phyloP scores from a whole-genome alignment of 371 early-diverging fungal genomes.

The Mortierella polycephala region DNA sequence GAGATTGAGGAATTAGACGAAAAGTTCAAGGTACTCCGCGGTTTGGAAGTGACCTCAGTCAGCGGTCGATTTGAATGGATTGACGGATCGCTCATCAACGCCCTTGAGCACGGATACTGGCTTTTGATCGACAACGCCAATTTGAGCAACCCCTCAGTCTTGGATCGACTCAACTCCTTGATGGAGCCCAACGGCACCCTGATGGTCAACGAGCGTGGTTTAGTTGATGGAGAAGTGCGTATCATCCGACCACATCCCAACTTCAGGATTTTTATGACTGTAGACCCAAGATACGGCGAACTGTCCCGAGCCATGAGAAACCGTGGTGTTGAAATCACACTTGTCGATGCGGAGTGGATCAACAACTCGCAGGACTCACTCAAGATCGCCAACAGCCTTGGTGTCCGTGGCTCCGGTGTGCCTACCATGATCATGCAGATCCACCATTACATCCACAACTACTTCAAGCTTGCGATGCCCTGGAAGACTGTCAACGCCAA shows the following conservation, averaged over 20 bases:
- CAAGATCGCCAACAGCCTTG: conserved; percentile 65
- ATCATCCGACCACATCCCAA: conserved; percentile 91
- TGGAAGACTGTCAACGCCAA: conserved; percentile 63
- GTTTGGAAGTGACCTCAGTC: conserved; percentile 65
- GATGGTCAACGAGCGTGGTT: conserved; percentile 91
- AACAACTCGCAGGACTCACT: conserved; percentile 54
- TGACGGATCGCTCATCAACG: conserved; percentile 95
- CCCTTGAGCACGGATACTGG: conserved; percentile 97
- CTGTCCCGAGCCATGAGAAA: conserved; percentile 98
- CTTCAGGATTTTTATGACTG: conserved; percentile 99
- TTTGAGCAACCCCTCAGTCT: conserved; percentile 93
- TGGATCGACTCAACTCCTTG: conserved; percentile 95
- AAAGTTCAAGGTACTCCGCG: conserved; percentile 54
- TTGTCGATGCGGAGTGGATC: conserved; percentile 65
- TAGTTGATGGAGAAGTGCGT: conserved; percentile 84
- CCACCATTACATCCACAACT: conserved; percentile 48
- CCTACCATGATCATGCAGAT: conserved; percentile 48
- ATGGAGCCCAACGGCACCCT: conserved; percentile 92
- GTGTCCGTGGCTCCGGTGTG: conserved; percentile 61
- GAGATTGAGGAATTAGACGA: conserved; percentile 42
- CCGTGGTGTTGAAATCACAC: conserved; percentile 89
- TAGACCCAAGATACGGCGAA: conserved; percentile 95
- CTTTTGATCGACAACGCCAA: conserved; percentile 99
- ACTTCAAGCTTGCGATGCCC: conserved; percentile 52
- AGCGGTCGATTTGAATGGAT: conserved; percentile 96